phyloP scores from a whole-genome alignment of 2,329 filamentous ascomycete genomes.

The Penicillium sp. region DNA sequence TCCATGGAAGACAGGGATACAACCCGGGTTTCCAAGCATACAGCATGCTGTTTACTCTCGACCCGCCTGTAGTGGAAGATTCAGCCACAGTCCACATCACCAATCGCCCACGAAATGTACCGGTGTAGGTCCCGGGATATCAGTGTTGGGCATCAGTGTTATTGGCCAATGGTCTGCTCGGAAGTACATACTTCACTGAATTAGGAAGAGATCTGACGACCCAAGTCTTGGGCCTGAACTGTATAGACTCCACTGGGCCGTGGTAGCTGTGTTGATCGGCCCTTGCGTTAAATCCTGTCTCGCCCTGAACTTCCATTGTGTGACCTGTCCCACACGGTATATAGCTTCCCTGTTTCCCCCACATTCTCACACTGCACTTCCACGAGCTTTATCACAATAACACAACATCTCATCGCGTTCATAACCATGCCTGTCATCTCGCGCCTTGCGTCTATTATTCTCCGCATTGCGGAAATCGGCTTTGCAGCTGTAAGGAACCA shows the following conservation, averaged over 20 bases:
- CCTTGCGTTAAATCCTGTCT: constrained; percentile 20
- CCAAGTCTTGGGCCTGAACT: constrained; percentile 4
- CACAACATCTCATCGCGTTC: background rate
- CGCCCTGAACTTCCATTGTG: constrained; percentile 13
- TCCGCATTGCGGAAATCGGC: constrained; percentile 65
- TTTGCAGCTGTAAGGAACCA: constrained; percentile 64
- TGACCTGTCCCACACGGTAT: constrained; percentile 17
- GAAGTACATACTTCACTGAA: background rate
- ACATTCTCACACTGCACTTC: background rate
- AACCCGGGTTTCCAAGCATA: background rate
- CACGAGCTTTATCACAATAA: background rate
- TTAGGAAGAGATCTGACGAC: constrained; percentile 17
- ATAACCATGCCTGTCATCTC: constrained; percentile 53
- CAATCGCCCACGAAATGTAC: constrained; percentile 1
- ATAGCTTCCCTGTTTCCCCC: constrained; percentile 16
- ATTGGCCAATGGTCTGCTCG: background rate
- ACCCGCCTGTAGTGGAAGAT: background rate
- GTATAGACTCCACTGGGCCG: background rate
- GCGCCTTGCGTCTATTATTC: constrained; percentile 58
- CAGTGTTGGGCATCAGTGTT: constrained; percentile 11
- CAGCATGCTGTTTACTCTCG: background rate
- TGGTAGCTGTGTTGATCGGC: constrained; percentile 1
- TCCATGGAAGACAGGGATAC: background rate
- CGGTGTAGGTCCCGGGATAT: background rate
- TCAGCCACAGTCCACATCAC: constrained; percentile 23